Evolutionary conservation across 202 grass and related monocot species (phyloP), one percentile per base, ranked within the genome.

Genomic region (Eragrostis tef): DNA sequence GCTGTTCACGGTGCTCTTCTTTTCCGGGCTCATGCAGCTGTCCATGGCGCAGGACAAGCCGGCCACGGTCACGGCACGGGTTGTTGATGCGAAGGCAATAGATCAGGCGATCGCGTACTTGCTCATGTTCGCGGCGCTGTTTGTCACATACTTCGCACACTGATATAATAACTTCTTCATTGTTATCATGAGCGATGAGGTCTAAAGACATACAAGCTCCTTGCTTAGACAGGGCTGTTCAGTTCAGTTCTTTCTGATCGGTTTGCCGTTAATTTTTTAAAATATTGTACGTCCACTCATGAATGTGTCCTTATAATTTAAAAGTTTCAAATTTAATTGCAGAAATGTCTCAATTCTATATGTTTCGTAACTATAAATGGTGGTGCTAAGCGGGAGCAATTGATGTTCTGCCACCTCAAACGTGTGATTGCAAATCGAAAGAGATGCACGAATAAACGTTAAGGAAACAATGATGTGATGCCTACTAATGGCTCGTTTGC

Each of bases 21-120:
- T n/a, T n/a, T n/a, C n/a, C n/a, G 84, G 84, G 6, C 61, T 86
- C 70, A 73, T 86, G 84, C 70, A 80, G 61, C 61, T 81, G 14
- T 67, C 77, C 70, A 21, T 63, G 77, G 69, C 84, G 48, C 76
- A 74, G 7, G 76, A 57, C 11, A 79, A 79, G 48, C 63, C 31
- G 9, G 19, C 19, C 1, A n/a, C 47, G 31, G 3, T 48, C 11
- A 4, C 11, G 48, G 48, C 15, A 7, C 31, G 48, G 31, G 29
- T 27, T 31, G 11, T 83, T 19, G 81, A 83, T 7, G 49, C 36
- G 0, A 83, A 43, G 48, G 71, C 49, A 5, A 31, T 83, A 0
- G 81, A 83, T 29, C 81, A 83, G 22, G 71, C 71, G 24, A 31
- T 76, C 39, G 50, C 81, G 9, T 84, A 69, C 72, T 19, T 84